Conservation (phyloP, 2,329 filamentous ascomycete species). For the Aspergillus pseudoterreus region DNA sequence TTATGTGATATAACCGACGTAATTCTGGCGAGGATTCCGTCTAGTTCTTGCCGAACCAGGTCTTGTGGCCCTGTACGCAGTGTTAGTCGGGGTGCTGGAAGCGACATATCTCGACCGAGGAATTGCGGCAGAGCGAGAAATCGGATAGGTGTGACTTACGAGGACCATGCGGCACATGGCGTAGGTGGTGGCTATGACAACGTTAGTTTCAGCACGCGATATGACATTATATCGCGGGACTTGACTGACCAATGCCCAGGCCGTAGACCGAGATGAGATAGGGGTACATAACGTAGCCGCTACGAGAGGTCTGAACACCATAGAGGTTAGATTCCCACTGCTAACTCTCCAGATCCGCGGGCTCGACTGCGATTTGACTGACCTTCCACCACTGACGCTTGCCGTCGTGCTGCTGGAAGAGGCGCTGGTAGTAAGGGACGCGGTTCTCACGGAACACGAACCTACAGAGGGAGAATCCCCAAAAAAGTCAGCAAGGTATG, state of each 20-base stretch:
- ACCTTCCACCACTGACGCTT: slow-evolving; percentile 67
- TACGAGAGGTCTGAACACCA: slow-evolving; percentile 49
- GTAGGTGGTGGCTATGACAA: slow-evolving; percentile 33
- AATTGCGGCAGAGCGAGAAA: neutral
- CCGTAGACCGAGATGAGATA: slow-evolving; percentile 55
- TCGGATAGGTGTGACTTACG: slow-evolving; percentile 28
- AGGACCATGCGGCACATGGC: slow-evolving; percentile 44
- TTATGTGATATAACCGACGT: slow-evolving; percentile 8
- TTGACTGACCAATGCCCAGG: slow-evolving; percentile 47
- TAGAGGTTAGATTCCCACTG: neutral
- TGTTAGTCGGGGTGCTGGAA: slow-evolving; percentile 16
- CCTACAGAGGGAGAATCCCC: slow-evolving; percentile 25
- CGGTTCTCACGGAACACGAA: slow-evolving; percentile 63
- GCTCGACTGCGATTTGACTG: slow-evolving; percentile 29
- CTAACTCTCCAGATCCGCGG: neutral
- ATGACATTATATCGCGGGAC: slow-evolving; percentile 17
- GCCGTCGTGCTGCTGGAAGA: slow-evolving; percentile 65
- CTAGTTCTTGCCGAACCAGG: slow-evolving; percentile 49
- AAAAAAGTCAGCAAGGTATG: slow-evolving; percentile 15
- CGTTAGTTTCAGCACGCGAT: slow-evolving; percentile 14
- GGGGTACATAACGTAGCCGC: slow-evolving; percentile 57
- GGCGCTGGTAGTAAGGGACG: slow-evolving; percentile 64
- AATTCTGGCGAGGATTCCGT: slow-evolving; percentile 10
- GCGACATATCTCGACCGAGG: neutral
- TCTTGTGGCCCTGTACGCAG: slow-evolving; percentile 57